These are phyloP conservation scores for Chrysanthemum lavandulifolium DNA, from an alignment of 129 eudicot species.

Conservation along the genomic window DNA sequence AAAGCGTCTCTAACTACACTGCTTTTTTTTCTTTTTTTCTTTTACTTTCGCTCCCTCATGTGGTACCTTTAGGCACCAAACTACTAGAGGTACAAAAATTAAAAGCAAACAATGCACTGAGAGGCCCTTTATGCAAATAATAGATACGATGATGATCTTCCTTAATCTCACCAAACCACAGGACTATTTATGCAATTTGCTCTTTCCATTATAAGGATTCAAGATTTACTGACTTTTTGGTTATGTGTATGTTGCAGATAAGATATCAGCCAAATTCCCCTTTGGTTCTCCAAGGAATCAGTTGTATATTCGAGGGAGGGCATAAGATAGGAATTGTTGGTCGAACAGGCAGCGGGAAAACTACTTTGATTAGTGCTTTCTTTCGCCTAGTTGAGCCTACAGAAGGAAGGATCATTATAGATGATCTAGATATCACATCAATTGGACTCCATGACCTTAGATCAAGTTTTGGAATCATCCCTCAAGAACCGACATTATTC, in stretches of 20 bases:
- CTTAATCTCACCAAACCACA: too few relatives aligned
- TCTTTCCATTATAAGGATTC: background rate
- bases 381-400: slow-evolving; percentile 74
- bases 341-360: slow-evolving; percentile 77
- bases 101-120: too few relatives aligned
- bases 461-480: slow-evolving; percentile 58
- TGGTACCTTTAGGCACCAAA: too few relatives aligned
- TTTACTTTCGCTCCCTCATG: too few relatives aligned
- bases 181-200: too few relatives aligned
- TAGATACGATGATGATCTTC: too few relatives aligned
- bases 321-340: slow-evolving; percentile 71
- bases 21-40: too few relatives aligned
- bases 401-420: slow-evolving; percentile 62
- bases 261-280: slow-evolving; percentile 56
- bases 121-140: too few relatives aligned
- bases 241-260: slow-evolving; percentile 38
- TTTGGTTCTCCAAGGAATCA: slow-evolving; percentile 58
- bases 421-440: slow-evolving; percentile 44
- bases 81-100: too few relatives aligned
- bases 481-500: slow-evolving; percentile 72
- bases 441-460: slow-evolving; percentile 71
- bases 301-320: slow-evolving; percentile 65
- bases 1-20: too few relatives aligned
- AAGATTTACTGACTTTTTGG: background rate
- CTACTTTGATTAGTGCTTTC: slow-evolving; percentile 63